Conservation (phyloP, 129 eudicot species). For the Tanacetum coccineum region DNA sequence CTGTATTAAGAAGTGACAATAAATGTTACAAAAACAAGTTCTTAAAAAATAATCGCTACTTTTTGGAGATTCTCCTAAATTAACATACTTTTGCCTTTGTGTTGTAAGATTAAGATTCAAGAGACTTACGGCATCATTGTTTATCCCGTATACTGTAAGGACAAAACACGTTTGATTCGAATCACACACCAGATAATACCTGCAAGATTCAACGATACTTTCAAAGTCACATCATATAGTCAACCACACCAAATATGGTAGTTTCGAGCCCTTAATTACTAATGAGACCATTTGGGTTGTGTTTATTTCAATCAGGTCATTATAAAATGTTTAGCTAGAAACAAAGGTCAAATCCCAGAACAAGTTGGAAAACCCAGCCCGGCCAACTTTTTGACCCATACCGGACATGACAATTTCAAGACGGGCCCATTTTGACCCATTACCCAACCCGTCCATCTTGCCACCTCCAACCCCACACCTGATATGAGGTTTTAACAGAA, state of each 20-base stretch:
- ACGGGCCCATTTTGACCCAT: background rate
- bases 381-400: no score
- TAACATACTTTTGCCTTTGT: slow-evolving; percentile 12
- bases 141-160: slow-evolving; percentile 73
- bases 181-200: slow-evolving; percentile 81
- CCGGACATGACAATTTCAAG: no score
- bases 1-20: slow-evolving; percentile 28
- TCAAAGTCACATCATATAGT: background rate
- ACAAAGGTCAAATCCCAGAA: no score
- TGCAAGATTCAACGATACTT: slow-evolving; percentile 35
- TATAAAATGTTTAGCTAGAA: no score
- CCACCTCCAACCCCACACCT: no score
- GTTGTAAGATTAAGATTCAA: slow-evolving; percentile 7
- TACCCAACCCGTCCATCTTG: no score
- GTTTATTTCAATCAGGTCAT: no score
- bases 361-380: no score
- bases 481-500: no score
- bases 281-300: no score
- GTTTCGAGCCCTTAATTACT: no score
- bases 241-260: background rate
- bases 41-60: background rate
- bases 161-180: slow-evolving; percentile 65
- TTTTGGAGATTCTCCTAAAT: background rate
- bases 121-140: slow-evolving; percentile 44
- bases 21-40: background rate